A percentile compares a stretch with the other conserved stretches of the same genome.
Conservation (phyloP, 176 grass and related monocot genomes). For the Melocanna baccifera region DNA sequence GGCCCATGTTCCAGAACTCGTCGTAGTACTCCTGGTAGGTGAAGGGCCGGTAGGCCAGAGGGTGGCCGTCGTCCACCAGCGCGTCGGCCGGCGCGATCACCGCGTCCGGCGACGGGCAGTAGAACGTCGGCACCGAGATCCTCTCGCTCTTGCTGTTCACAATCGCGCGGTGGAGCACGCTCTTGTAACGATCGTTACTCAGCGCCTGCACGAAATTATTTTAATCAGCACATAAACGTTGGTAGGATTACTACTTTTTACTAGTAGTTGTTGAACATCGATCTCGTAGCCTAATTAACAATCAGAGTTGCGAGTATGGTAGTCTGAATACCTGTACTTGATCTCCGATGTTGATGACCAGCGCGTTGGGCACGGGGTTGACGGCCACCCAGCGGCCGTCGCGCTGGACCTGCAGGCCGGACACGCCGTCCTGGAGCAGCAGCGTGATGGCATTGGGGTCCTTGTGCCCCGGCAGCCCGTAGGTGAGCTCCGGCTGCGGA, state of each 20-base stretch:
- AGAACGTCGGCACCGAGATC: slow-evolving; percentile 87
- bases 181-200: slow-evolving; percentile 75
- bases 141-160: slow-evolving; percentile 77
- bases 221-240: not conserved
- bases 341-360: slow-evolving; percentile 92
- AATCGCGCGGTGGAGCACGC: slow-evolving; percentile 78
- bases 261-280: not conserved
- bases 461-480: slow-evolving; percentile 79
- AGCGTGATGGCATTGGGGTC: slow-evolving; percentile 89
- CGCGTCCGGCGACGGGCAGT: slow-evolving; percentile 57
- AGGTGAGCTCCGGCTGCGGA: slow-evolving; percentile 90
- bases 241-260: not conserved
- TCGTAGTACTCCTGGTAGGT: slow-evolving; percentile 74
- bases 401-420: slow-evolving; percentile 69
- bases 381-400: slow-evolving; percentile 66
- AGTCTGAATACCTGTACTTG: slow-evolving; percentile 53
- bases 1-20: slow-evolving; percentile 74
- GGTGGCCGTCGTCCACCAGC: slow-evolving; percentile 48
- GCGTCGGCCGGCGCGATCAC: slow-evolving; percentile 51
- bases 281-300: not conserved
- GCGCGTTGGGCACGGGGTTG: slow-evolving; percentile 53
- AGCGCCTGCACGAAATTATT: slow-evolving; percentile 40
- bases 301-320: not conserved
- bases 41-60: slow-evolving; percentile 57
- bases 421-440: slow-evolving; percentile 82